Percentiles rank a stretch among this genome's conserved stretches.
Evolutionary conservation across 179 eudicot species (phyloP).

Genomic region (Vitellaria paradoxa): DNA sequence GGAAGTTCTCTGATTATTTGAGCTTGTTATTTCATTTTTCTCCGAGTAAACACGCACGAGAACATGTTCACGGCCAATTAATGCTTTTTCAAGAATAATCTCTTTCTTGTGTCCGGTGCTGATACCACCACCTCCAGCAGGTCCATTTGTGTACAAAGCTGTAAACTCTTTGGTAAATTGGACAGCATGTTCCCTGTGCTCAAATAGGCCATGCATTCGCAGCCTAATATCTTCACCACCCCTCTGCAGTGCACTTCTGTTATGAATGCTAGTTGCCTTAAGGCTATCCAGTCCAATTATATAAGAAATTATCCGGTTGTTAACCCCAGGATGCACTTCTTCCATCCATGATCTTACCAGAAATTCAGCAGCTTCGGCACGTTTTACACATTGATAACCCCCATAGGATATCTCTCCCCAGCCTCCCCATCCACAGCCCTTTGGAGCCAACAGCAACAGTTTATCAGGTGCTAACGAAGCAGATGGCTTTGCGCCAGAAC

Average conservation of each 20-base stretch:
- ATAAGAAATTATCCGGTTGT: constrained; percentile 57
- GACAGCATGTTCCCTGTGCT: constrained; percentile 64
- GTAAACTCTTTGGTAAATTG: constrained; percentile 70
- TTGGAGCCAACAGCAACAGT: constrained; percentile 72
- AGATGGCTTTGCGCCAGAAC: constrained; percentile 91
- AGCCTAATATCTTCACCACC: constrained; percentile 66
- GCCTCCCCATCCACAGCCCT: constrained; percentile 96
- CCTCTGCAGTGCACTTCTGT: constrained; percentile 20
- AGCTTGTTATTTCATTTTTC: constrained; percentile 26
- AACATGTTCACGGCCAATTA: constrained; percentile 65
- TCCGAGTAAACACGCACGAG: constrained; percentile 52
- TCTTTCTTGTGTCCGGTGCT: constrained; percentile 90
- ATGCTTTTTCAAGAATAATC: constrained; percentile 63
- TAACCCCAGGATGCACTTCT: constrained; percentile 66
- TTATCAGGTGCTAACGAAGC: constrained; percentile 51
- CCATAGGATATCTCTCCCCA: constrained; percentile 99
- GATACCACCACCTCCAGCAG: constrained; percentile 97
- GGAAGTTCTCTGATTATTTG: constrained; percentile 21
- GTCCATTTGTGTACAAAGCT: constrained; percentile 96
- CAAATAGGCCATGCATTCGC: constrained; percentile 92
- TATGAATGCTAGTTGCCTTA: constrained; percentile 40
- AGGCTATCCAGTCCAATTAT: constrained; percentile 93
- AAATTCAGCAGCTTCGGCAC: constrained; percentile 89
- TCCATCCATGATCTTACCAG: constrained; percentile 98
- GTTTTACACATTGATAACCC: constrained; percentile 72